Evolutionary conservation across 2,329 filamentous ascomycete genomes (phyloP), one percentile per base, ranked within the genome.

Genomic region (Penicillium sp.): DNA sequence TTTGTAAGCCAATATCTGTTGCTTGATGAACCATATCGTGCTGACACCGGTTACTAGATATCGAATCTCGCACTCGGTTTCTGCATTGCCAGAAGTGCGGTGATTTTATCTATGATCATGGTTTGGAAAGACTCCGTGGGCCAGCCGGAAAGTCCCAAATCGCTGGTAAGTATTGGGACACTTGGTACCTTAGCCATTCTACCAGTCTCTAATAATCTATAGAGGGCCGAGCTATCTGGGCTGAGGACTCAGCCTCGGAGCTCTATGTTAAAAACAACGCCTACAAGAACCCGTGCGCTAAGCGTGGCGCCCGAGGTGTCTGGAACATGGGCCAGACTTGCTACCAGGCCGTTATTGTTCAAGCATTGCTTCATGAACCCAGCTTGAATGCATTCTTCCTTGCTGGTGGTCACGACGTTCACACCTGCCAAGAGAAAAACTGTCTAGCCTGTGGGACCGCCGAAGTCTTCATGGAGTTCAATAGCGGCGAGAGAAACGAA

Each of bases 301-400:
- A 91, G 16, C 92, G 89, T 62, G 93, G 94, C 9, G 84, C 97
- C 38, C 86, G 94, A 34, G 93, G 93, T 31, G 88, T 99, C 57
- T 97, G 96, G 75, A 99, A 97, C 69, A 93, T 96, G 71, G 94
- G 93, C n/a, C 92, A 95, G 55, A 97, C 94, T 10, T 99, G 93
- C 78, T 99, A 97, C 75, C 93, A 97, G 82, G 96, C 94, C 65
- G 93, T 97, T 29, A 92, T 97, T 45, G 81, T 99, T 14, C 94
- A 97, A 73, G 92, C 89, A 53, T 86, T 99, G 64, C 84, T 97
- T 51, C 93, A 97, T 77, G 97, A 97, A 69, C 93, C 93, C 0
- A 83, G 97, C 43, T 83, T 99, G 29, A 87, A 91, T 56, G 92
- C 93, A 64, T 97, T 91, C 74, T 97, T 96, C 72, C 86, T 99